phyloP scores from a whole-genome alignment of 495 filamentous ascomycete genomes.

The Tuber borchii region DNA sequence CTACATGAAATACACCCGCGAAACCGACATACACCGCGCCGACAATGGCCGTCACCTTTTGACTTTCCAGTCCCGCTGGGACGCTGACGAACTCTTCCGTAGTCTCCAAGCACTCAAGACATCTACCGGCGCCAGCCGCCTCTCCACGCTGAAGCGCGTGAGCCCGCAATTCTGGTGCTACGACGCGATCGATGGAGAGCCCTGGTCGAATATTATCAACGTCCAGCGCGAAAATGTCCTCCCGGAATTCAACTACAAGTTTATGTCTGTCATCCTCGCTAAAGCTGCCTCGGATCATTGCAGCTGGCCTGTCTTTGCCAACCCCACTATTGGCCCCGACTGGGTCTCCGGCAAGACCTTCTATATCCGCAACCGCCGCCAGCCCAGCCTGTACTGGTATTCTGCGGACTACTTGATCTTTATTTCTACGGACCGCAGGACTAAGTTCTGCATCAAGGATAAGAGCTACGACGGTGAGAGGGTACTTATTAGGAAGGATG shows the following conservation, averaged over 20 bases:
- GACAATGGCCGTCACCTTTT: constrained; percentile 5
- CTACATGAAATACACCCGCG: constrained; percentile 10
- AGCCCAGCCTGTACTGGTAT: constrained; percentile 21
- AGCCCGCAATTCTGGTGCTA: constrained; percentile 25
- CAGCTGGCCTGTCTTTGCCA: constrained; percentile 7
- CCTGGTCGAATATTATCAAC: not conserved
- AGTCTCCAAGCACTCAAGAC: not conserved
- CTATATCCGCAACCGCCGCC: constrained; percentile 27
- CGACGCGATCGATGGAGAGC: not conserved
- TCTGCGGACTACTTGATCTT: not conserved
- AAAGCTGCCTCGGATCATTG: not conserved
- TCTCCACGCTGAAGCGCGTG: constrained; percentile 3
- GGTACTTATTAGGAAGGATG: constrained; percentile 9
- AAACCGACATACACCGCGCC: not conserved
- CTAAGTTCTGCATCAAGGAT: constrained; percentile 20
- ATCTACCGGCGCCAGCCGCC: not conserved
- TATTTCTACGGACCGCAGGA: constrained; percentile 1
- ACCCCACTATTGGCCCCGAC: constrained; percentile 8
- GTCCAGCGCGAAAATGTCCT: constrained; percentile 1
- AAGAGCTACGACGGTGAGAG: not conserved
- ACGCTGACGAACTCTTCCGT: constrained; percentile 23
- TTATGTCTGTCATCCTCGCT: constrained; percentile 10
- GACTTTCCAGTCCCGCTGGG: constrained; percentile 15
- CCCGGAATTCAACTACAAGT: not conserved
- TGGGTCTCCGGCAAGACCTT: constrained; percentile 13